Evolutionary conservation across 331 rosid species (phyloP).

Genomic region (Dryas integrifolia): DNA sequence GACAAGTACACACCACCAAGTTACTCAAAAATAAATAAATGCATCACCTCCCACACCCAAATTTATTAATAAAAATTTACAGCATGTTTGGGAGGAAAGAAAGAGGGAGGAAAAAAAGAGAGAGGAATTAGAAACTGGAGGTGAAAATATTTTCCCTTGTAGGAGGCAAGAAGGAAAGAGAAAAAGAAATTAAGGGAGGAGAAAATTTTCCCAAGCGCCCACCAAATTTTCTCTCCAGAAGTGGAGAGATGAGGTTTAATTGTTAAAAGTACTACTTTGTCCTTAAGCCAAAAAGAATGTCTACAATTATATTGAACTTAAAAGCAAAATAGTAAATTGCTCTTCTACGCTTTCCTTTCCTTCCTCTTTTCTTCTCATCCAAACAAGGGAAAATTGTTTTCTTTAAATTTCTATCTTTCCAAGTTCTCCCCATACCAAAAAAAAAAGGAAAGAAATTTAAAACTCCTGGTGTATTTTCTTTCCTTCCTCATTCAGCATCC

Average conservation of each 20-base stretch:
- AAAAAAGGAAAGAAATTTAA: not conserved
- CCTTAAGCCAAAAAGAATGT: not conserved
- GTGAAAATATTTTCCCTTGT: not conserved
- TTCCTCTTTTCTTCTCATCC: not conserved
- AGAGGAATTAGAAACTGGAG: not conserved
- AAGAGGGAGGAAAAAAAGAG: not conserved
- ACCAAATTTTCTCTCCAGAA: not conserved
- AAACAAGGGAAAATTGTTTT: not conserved
- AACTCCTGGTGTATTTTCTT: not conserved
- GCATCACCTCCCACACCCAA: no score
- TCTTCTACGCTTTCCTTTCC: not conserved
- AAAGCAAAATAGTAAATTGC: not conserved
- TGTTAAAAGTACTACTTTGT: not conserved
- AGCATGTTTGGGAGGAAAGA: not conserved
- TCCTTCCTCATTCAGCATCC: slow-evolving; percentile 5
- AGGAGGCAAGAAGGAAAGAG: not conserved
- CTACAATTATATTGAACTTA: not conserved
- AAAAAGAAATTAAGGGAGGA: not conserved
- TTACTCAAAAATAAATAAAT: not conserved
- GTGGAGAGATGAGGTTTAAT: not conserved
- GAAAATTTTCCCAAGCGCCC: not conserved
- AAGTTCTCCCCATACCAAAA: slow-evolving; percentile 3
- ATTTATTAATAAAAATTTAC: not conserved
- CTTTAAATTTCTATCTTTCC: not conserved
- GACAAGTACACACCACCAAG: slow-evolving; percentile 20